Evolutionary conservation across 164 flowering plant genomes (phyloP).

Genomic region (Platanus orientalis): DNA sequence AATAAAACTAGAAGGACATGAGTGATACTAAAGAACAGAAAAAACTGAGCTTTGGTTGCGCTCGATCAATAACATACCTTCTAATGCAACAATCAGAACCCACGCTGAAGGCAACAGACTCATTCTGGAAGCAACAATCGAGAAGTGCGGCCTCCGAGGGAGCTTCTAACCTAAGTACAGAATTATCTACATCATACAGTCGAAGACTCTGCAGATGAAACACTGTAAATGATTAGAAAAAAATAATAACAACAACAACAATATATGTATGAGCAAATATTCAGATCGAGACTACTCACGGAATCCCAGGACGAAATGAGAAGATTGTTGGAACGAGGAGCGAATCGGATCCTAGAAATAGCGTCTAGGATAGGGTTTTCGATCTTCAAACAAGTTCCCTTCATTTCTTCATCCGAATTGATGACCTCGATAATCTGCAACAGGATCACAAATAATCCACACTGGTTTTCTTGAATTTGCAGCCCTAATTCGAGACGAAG

Average conservation of each 20-base stretch:
- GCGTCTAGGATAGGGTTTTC: slow-evolving; percentile 54
- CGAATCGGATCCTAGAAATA: slow-evolving; percentile 64
- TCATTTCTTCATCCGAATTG: slow-evolving; percentile 25
- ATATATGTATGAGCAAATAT: neutral
- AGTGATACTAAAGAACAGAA: no score
- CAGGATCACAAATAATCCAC: no score
- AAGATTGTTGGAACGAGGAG: slow-evolving; percentile 71
- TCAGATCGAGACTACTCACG: slow-evolving; percentile 28
- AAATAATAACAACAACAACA: neutral
- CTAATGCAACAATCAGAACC: slow-evolving; percentile 54
- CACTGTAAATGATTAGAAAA: neutral
- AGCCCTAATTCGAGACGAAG: no score
- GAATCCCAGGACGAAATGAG: slow-evolving; percentile 88
- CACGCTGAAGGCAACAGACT: slow-evolving; percentile 42
- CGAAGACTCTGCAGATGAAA: slow-evolving; percentile 44
- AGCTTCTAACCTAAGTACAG: slow-evolving; percentile 41
- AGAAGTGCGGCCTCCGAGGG: slow-evolving; percentile 50
- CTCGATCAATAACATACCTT: slow-evolving; percentile 39
- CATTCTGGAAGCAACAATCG: slow-evolving; percentile 78
- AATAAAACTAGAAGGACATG: no score
- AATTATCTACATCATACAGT: slow-evolving; percentile 58
- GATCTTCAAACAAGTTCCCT: slow-evolving; percentile 36
- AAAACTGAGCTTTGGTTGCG: no score
- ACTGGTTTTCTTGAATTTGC: no score
- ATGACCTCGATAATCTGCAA: no score